phyloP scores from a whole-genome alignment of 2,329 filamentous ascomycete genomes.

The Phyllosticta capitalensis region DNA sequence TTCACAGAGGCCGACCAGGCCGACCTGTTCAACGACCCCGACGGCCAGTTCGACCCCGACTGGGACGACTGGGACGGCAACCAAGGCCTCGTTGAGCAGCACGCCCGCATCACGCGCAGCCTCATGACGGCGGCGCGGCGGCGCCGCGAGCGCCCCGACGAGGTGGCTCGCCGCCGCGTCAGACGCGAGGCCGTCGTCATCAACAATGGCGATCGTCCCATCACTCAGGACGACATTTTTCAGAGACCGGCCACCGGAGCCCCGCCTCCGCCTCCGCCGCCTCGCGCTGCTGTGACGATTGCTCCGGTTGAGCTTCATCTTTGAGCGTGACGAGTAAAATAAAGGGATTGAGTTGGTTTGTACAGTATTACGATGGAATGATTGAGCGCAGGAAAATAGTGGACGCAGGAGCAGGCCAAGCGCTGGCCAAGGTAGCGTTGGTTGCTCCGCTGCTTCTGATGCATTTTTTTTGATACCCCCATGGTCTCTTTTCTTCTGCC shows the following conservation, averaged over 20 bases:
- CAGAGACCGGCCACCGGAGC: constrained; percentile 37
- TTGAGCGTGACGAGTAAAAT: too few species aligned
- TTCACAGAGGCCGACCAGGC: neutral
- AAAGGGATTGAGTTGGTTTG: too few species aligned
- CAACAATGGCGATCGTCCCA: constrained; percentile 69
- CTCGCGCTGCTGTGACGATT: too few species aligned
- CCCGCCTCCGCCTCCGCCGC: too few species aligned
- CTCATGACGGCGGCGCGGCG: constrained; percentile 27
- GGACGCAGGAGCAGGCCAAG: too few species aligned
- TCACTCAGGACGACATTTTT: constrained; percentile 70
- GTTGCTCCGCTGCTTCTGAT: too few species aligned
- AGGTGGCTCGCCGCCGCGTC: constrained; percentile 63
- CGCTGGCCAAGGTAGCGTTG: too few species aligned
- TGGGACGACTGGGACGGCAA: neutral
- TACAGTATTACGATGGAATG: too few species aligned
- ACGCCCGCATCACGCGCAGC: constrained; percentile 12
- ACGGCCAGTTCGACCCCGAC: constrained; percentile 1
- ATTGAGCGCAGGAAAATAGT: too few species aligned
- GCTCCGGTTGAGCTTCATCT: too few species aligned
- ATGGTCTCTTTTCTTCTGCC: too few species aligned
- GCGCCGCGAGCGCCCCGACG: constrained; percentile 47
- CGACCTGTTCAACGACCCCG: neutral
- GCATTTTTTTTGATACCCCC: too few species aligned
- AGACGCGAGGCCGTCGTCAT: constrained; percentile 85
- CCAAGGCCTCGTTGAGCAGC: neutral